Evolutionary conservation across 1,284 basidiomycete genomes (phyloP).

Genomic region (Melampsora occidentalis): DNA sequence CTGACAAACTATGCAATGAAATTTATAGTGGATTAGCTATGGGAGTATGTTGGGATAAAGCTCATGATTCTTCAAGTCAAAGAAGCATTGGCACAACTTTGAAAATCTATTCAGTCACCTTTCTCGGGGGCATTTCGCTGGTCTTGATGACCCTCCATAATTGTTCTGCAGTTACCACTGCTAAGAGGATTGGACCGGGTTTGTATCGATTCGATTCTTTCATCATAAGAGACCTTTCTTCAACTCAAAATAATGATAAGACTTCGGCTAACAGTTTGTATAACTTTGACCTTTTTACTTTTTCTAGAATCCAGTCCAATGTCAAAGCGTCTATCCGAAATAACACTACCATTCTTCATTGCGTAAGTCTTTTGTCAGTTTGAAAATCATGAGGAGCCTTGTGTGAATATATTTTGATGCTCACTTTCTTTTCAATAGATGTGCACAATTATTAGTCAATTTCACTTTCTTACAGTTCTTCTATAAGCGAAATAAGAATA

Average conservation of each 20-base stretch:
- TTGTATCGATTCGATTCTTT: background rate
- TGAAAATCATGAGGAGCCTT: too few relatives aligned
- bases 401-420: background rate
- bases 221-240: too few relatives aligned
- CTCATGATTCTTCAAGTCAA: background rate
- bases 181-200: slow-evolving; percentile 10
- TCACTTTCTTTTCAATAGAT: background rate
- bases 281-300: background rate
- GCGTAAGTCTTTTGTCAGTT: background rate
- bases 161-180: background rate
- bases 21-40: background rate
- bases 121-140: background rate
- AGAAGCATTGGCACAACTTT: background rate
- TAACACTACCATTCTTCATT: background rate
- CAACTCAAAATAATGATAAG: background rate
- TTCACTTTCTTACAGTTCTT: background rate
- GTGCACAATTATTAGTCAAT: background rate
- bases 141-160: slow-evolving; percentile 3
- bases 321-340: slow-evolving; percentile 4
- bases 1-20: background rate
- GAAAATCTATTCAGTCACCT: background rate
- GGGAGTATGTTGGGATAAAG: slow-evolving; percentile 6
- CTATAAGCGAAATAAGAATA: background rate
- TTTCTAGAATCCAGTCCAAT: background rate
- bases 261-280: background rate